Evolutionary conservation across 1,284 basidiomycete species (phyloP).

Genomic region (Tetrapyrgos nigripes): DNA sequence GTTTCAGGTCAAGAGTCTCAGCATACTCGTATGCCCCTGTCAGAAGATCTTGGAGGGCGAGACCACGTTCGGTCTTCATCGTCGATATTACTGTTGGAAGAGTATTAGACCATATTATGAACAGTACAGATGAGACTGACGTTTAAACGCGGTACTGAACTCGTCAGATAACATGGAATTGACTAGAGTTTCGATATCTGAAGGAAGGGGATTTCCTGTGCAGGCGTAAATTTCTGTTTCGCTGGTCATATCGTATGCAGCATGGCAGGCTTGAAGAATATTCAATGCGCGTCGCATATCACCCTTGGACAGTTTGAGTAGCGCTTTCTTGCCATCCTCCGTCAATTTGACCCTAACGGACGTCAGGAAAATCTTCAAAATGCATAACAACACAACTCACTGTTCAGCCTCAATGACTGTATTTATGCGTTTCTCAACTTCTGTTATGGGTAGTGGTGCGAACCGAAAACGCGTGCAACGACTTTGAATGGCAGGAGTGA

Average conservation of each 20-base stretch:
- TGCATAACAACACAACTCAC: slow-evolving; percentile 51
- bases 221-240: slow-evolving; percentile 96
- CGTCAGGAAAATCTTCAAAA: slow-evolving; percentile 10
- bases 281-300: slow-evolving; percentile 99
- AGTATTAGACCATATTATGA: slow-evolving; percentile 4
- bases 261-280: slow-evolving; percentile 97
- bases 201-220: slow-evolving; percentile 95
- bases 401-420: slow-evolving; percentile 86
- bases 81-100: slow-evolving; percentile 75
- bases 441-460: slow-evolving; percentile 88
- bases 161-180: slow-evolving; percentile 97
- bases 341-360: slow-evolving; percentile 83
- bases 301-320: slow-evolving; percentile 92
- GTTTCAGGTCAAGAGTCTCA: slow-evolving; percentile 85
- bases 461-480: slow-evolving; percentile 98
- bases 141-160: slow-evolving; percentile 91
- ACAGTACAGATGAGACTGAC: slow-evolving; percentile 51
- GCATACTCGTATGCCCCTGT: slow-evolving; percentile 92
- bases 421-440: slow-evolving; percentile 86
- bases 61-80: slow-evolving; percentile 90
- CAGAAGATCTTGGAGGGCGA: slow-evolving; percentile 96
- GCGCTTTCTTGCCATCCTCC: slow-evolving; percentile 85
- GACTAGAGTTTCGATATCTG: slow-evolving; percentile 92
- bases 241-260: slow-evolving; percentile 89
- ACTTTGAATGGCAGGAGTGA: slow-evolving; percentile 97